Evolutionary conservation across 495 filamentous ascomycete species (phyloP), one percentile per base, ranked within the genome.

Genomic region (Lineolata rhizophorae): DNA sequence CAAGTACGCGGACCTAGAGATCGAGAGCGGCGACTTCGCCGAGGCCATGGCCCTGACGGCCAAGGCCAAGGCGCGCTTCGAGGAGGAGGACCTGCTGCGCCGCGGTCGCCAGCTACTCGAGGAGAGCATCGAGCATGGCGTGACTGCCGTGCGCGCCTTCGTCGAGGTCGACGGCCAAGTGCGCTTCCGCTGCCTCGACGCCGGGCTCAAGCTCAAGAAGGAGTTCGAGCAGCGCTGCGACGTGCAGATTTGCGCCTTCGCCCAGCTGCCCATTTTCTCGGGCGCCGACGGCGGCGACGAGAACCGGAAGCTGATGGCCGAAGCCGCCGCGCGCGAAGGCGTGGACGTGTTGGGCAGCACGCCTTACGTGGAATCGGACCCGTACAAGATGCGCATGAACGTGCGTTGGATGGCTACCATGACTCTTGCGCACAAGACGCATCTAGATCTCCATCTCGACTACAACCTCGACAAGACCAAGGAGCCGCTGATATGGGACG

Each of bases 381-480:
- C 51, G 15, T 52, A 53, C 3, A 52, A 55, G 1, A 56, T 57
- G 30, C 59, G 63, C 29, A 42, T 40, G 30, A 82, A 81, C 38
- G 65, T 82, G 26, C 48, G 62, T 3, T 81, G 69, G 66, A 63
- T 72, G 2, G 48, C 72, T 29, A 47, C 53, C 2, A 48, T 47
- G 16, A 70, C 67, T 6, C 34, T 65, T 29, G 28, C 38, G 5
- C 42, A 55, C 18, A 40, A 46, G 3, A 61, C 67, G 31, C 72
- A 76, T 46, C 43, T 83, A 5, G 76, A 82, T 41, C 66, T 80
- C 25, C 76, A 83, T 45, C 55, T 81, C 0, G 76, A 81, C 45
- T 80, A 81, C 45, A 64, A 72, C 38, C 50, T 80, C 4, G 60
- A 70, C 31, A 13, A 42, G 3, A 42, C 33, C 1, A 59, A 42